These are phyloP conservation scores for Phyllosticta ampelicida DNA, from an alignment of 2,329 filamentous ascomycete species.

Conservation along the genomic window DNA sequence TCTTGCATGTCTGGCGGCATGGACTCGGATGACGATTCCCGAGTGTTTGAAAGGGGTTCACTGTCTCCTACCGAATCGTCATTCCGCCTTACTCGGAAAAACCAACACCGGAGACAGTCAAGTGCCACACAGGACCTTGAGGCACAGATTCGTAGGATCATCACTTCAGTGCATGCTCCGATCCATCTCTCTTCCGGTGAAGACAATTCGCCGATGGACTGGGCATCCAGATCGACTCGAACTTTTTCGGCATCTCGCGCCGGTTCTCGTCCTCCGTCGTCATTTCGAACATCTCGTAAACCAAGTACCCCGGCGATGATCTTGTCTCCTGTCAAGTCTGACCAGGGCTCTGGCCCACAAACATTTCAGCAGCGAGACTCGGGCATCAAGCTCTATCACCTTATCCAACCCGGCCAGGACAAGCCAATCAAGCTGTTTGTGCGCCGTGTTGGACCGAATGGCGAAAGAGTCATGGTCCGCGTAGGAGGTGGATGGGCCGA, in stretches of 20 bases:
- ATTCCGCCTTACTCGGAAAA: not conserved
- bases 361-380: slow-evolving; percentile 21
- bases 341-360: slow-evolving; percentile 12
- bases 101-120: slow-evolving; percentile 11
- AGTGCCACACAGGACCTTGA: slow-evolving; percentile 53
- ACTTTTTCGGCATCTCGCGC: slow-evolving; percentile 2
- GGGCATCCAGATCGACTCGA: not conserved
- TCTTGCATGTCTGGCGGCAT: slow-evolving; percentile 2
- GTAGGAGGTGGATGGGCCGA: slow-evolving; percentile 98
- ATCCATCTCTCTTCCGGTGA: slow-evolving; percentile 58
- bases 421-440: slow-evolving; percentile 92
- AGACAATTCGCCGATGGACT: not conserved
- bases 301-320: slow-evolving; percentile 15
- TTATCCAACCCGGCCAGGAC: slow-evolving; percentile 72
- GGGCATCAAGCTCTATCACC: slow-evolving; percentile 85
- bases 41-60: not conserved
- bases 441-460: slow-evolving; percentile 77
- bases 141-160: slow-evolving; percentile 67
- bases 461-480: slow-evolving; percentile 93
- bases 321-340: slow-evolving; percentile 26
- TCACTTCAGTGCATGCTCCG: slow-evolving; percentile 65
- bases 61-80: not conserved
- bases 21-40: slow-evolving; percentile 2
- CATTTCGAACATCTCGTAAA: not conserved
- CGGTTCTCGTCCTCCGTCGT: slow-evolving; percentile 6